Evolutionary conservation across 306 rosid species (phyloP).

Genomic region (Cercis canadensis): DNA sequence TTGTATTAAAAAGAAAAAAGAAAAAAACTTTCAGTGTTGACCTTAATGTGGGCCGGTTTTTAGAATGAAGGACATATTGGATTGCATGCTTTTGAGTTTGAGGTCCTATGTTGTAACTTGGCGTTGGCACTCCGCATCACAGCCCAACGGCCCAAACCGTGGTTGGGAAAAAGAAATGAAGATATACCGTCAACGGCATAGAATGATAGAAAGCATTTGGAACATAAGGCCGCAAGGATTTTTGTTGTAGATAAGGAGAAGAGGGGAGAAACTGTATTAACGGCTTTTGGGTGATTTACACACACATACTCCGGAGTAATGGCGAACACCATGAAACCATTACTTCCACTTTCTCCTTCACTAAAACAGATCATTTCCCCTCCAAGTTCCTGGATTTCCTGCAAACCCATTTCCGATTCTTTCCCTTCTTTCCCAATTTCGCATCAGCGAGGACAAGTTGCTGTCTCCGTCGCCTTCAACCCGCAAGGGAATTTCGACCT

Average conservation of each 20-base stretch:
- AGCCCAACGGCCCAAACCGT: too few relatives aligned
- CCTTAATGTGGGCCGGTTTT: too few relatives aligned
- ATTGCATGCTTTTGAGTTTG: too few relatives aligned
- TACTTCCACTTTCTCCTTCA: conserved; percentile 62
- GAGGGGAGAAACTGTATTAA: conserved; percentile 46
- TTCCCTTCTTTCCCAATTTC: conserved; percentile 33
- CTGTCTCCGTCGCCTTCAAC: conserved; percentile 82
- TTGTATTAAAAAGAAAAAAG: too few relatives aligned
- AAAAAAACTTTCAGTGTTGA: too few relatives aligned
- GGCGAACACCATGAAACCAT: conserved; percentile 59
- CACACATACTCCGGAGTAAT: conserved; percentile 11
- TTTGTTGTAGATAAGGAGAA: conserved; percentile 36
- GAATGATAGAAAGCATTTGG: too few relatives aligned
- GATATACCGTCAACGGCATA: too few relatives aligned
- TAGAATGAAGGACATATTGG: too few relatives aligned
- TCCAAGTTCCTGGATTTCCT: conserved; percentile 40
- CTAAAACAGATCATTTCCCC: conserved; percentile 43
- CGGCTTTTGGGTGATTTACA: too few relatives aligned
- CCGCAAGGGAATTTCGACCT: conserved; percentile 88
- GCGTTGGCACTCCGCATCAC: too few relatives aligned
- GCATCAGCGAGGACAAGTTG: conserved; percentile 47
- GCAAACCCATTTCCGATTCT: conserved; percentile 49
- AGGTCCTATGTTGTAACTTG: too few relatives aligned
- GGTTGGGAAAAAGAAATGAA: too few relatives aligned
- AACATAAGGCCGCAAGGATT: conserved; percentile 40